These are phyloP conservation scores for Solanum clarkiae DNA, from an alignment of 257 asterid species.

Conservation along the genomic window DNA sequence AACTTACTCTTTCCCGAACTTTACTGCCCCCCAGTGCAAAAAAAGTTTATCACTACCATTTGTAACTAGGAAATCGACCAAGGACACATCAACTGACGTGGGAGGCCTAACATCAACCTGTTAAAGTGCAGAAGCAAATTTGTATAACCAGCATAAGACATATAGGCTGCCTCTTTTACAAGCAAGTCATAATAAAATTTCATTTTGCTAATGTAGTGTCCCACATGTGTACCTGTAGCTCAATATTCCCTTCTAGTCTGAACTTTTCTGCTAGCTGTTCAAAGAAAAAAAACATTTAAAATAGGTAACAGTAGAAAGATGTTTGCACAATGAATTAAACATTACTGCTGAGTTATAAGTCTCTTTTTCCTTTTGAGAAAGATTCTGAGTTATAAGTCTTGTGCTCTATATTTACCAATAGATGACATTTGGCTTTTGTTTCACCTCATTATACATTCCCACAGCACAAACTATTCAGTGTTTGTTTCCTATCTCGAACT, in stretches of 20 bases:
- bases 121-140: slow-evolving; percentile 8
- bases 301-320: neutral
- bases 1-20: slow-evolving; percentile 43
- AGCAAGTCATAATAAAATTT: neutral
- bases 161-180: neutral
- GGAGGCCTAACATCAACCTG: slow-evolving; percentile 77
- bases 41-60: slow-evolving; percentile 36
- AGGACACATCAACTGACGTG: slow-evolving; percentile 32
- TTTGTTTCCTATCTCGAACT: neutral
- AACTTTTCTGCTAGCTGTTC: slow-evolving; percentile 62
- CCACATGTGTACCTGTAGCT: slow-evolving; percentile 55
- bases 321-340: neutral
- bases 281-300: neutral
- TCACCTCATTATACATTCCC: neutral
- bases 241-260: slow-evolving; percentile 59
- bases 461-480: neutral
- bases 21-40: slow-evolving; percentile 93
- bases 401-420: neutral
- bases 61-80: slow-evolving; percentile 47
- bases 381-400: neutral
- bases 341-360: neutral
- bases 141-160: neutral
- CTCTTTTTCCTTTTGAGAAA: neutral
- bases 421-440: neutral
- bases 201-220: neutral